phyloP scores from a whole-genome alignment of 1,284 basidiomycete genomes.

The Puccinia sorghi region DNA sequence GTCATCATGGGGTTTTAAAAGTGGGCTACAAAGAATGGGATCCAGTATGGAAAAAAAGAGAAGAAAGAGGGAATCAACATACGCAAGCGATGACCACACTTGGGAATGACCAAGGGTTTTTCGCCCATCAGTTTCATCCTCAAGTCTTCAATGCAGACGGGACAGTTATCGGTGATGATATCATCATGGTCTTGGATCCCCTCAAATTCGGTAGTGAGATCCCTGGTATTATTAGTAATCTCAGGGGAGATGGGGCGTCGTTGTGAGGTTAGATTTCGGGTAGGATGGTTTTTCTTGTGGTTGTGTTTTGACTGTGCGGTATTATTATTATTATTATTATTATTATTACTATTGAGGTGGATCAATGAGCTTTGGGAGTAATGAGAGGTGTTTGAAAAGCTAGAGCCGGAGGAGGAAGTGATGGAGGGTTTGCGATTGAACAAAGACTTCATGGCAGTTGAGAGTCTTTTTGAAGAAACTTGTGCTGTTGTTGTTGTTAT shows the following conservation, averaged over 20 bases:
- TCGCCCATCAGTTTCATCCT: slow-evolving; percentile 73
- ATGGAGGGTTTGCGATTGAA: slow-evolving; percentile 18
- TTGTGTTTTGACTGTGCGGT: no score
- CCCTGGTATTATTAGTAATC: no score
- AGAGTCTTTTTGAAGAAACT: slow-evolving; percentile 14
- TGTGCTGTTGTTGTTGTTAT: no score
- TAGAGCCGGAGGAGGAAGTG: slow-evolving; percentile 24
- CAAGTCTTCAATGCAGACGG: slow-evolving; percentile 85
- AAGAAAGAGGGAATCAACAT: slow-evolving; percentile 64
- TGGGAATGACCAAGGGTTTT: slow-evolving; percentile 92
- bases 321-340: no score
- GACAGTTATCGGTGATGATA: slow-evolving; percentile 66
- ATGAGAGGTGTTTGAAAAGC: slow-evolving; percentile 19
- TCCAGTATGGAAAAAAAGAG: background rate
- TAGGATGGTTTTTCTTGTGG: no score
- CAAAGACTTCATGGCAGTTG: slow-evolving; percentile 10
- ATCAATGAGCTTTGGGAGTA: background rate
- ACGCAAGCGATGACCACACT: slow-evolving; percentile 95
- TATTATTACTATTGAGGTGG: no score
- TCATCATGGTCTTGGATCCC: background rate
- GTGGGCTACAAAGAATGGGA: no score
- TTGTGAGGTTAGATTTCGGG: background rate
- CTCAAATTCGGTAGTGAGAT: background rate
- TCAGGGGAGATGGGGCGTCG: background rate
- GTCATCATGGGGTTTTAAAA: no score